Base-by-base conservation (phyloP, 257 asterid genomes). In the Solanum acaule region DNA sequence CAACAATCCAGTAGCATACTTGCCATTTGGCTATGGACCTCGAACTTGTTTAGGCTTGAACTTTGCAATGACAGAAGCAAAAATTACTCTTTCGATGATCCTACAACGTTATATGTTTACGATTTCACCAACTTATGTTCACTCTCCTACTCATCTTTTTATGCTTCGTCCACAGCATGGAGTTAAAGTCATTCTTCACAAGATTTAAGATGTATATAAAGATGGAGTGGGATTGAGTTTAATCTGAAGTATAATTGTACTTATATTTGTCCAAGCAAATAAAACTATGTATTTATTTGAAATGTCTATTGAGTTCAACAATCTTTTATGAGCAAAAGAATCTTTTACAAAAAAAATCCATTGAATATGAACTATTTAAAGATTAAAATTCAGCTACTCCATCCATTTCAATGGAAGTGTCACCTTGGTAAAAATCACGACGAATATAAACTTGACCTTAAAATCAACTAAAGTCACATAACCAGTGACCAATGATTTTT, bases 1-100 rank as follows among this genome's bases (percentile, higher is more conserved):
- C 70, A 89, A 88, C 73, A 93, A 90, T 86, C 88, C 94, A 6
- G 93, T 34, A 10, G 95, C 96, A 2, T 93, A 91, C 85, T 31
- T 91, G 88, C 98, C 98, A 15, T 95, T 95, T 61, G 96, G 98
- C 16, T 93, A 88, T 23, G 96, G 98, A 42, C 95, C 95, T 33
- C 90, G 98, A 90, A 93, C 94, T 82, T 95, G 98, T 75, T 90
- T 94, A 6, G 98, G 98, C 5, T 61, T 92, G 40, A 92, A 89
- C 52, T 95, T 95, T 63, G 95, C 98, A 1, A 91, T 89, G 12
- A 85, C 71, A 3, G 96, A 95, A 90, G 93, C 94, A 5, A 95
- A 94, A 87, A 85, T 93, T 59, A 93, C 89, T 0, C 92, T 95
- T 35, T 91, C 95, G 0, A 95, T 95, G 96, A 93, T 94, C 88